Percentiles rank a stretch among this genome's conserved stretches.
Evolutionary conservation across 306 rosid species (phyloP).

Genomic region (Quillaja saponaria): DNA sequence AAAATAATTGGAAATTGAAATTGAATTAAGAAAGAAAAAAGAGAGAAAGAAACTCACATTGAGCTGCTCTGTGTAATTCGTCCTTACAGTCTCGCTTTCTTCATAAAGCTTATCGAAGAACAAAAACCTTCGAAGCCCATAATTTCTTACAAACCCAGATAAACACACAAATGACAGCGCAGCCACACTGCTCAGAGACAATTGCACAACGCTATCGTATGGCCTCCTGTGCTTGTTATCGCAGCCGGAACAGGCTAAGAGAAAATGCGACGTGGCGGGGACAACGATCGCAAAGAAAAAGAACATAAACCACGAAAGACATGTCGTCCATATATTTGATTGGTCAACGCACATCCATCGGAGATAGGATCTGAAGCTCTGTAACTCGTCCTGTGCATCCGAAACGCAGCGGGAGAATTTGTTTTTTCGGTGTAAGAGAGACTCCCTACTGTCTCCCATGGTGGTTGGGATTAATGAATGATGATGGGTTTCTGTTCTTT

Average conservation of each 20-base stretch:
- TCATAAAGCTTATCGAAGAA: slow-evolving; percentile 81
- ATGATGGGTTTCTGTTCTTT: no score
- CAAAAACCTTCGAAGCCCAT: slow-evolving; percentile 68
- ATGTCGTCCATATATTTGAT: slow-evolving; percentile 52
- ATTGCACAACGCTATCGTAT: slow-evolving; percentile 65
- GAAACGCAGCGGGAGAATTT: slow-evolving; percentile 48
- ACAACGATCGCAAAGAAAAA: slow-evolving; percentile 55
- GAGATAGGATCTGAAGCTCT: slow-evolving; percentile 67
- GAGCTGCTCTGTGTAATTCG: slow-evolving; percentile 64
- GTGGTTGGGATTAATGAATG: neutral
- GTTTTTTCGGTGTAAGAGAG: slow-evolving; percentile 28
- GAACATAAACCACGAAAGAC: slow-evolving; percentile 72
- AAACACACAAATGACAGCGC: slow-evolving; percentile 71
- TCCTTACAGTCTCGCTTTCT: slow-evolving; percentile 73
- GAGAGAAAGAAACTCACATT: slow-evolving; percentile 45
- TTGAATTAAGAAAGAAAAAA: neutral
- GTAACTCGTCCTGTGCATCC: slow-evolving; percentile 66
- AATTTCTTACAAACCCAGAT: slow-evolving; percentile 54
- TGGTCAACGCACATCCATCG: slow-evolving; percentile 97
- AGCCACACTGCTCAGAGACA: slow-evolving; percentile 65
- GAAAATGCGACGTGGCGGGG: slow-evolving; percentile 67
- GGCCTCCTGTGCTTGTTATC: slow-evolving; percentile 69
- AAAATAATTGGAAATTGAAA: no score
- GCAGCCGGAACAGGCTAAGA: slow-evolving; percentile 61
- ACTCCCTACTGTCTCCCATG: slow-evolving; percentile 34